A percentile compares a stretch with the other conserved stretches of the same genome.
These are phyloP conservation scores for Punica granatum DNA, from an alignment of 345 rosid genomes.

Conservation along the genomic window DNA sequence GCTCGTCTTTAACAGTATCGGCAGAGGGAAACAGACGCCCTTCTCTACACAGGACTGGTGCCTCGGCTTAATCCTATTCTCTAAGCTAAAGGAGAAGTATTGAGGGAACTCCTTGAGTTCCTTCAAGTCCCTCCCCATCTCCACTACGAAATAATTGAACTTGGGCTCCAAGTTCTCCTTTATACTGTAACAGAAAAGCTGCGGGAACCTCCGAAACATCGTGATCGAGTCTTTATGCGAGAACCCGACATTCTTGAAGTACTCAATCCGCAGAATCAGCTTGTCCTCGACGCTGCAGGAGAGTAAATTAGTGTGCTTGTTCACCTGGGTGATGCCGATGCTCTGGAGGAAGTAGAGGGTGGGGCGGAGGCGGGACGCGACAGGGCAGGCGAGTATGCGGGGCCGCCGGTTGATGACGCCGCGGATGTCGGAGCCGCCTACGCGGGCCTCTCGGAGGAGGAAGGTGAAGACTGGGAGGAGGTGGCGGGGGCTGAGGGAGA, in stretches of 20 bases:
- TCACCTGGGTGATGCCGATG: conserved; percentile 65
- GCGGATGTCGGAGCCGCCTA: conserved; percentile 41
- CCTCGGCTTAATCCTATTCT: conserved; percentile 76
- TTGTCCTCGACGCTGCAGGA: conserved; percentile 79
- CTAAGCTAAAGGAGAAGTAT: conserved; percentile 80
- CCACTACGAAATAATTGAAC: conserved; percentile 54
- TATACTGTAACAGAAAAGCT: conserved; percentile 66
- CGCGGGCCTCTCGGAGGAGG: conserved; percentile 81
- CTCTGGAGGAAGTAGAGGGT: conserved; percentile 70
- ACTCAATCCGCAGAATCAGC: conserved; percentile 57
- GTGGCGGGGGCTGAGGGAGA: conserved; percentile 30
- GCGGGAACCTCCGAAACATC: conserved; percentile 78
- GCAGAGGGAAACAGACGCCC: conserved; percentile 61
- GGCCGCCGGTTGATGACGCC: conserved; percentile 70
- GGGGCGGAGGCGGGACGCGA: conserved; percentile 54
- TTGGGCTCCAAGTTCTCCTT: conserved; percentile 64
- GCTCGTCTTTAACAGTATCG: conserved; percentile 53
- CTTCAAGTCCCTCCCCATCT: conserved; percentile 81
- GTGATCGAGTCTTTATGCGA: conserved; percentile 37
- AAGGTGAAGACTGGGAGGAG: conserved; percentile 64
- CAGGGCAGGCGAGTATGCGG: conserved; percentile 61
- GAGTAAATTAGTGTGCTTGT: conserved; percentile 57
- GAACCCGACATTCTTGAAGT: conserved; percentile 58
- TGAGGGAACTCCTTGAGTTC: conserved; percentile 76
- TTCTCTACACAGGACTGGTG: conserved; percentile 64